phyloP scores from a whole-genome alignment of 306 rosid species.

The Rosa persica region DNA sequence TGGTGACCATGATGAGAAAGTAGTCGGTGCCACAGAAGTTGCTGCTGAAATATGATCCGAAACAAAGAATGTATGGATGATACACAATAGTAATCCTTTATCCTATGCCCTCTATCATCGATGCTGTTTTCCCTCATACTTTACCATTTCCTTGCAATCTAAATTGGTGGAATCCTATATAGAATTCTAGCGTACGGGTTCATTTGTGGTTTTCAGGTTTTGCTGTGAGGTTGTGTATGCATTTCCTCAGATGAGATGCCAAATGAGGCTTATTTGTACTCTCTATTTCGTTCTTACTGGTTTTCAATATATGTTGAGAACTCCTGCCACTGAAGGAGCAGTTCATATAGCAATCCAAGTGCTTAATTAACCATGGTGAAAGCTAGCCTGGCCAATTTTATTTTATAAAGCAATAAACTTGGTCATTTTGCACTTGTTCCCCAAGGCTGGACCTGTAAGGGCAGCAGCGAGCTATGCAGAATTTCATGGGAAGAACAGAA shows the following conservation, averaged over 20 bases:
- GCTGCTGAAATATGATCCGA: conserved; percentile 49
- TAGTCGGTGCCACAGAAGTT: conserved; percentile 46
- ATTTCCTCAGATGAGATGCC: conserved; percentile 33
- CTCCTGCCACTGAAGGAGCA: background rate
- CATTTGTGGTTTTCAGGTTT: conserved; percentile 31
- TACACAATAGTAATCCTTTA: background rate
- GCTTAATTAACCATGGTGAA: background rate
- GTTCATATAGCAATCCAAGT: background rate
- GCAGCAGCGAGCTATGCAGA: background rate
- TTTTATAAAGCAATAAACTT: background rate
- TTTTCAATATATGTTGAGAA: conserved; percentile 24
- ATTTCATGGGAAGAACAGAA: background rate
- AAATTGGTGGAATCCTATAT: conserved; percentile 16
- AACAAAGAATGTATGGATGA: background rate
- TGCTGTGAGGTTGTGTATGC: conserved; percentile 35
- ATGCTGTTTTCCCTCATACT: conserved; percentile 12
- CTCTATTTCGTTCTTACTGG: conserved; percentile 18
- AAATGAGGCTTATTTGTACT: conserved; percentile 18
- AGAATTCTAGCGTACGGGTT: conserved; percentile 28
- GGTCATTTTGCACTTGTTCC: background rate
- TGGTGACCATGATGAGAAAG: conserved; percentile 55
- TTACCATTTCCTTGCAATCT: conserved; percentile 27
- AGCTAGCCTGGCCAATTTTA: background rate
- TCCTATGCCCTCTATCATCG: background rate
- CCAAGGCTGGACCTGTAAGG: background rate